phyloP scores from a whole-genome alignment of 2,329 filamentous ascomycete species.

The Ophiostoma montium region DNA sequence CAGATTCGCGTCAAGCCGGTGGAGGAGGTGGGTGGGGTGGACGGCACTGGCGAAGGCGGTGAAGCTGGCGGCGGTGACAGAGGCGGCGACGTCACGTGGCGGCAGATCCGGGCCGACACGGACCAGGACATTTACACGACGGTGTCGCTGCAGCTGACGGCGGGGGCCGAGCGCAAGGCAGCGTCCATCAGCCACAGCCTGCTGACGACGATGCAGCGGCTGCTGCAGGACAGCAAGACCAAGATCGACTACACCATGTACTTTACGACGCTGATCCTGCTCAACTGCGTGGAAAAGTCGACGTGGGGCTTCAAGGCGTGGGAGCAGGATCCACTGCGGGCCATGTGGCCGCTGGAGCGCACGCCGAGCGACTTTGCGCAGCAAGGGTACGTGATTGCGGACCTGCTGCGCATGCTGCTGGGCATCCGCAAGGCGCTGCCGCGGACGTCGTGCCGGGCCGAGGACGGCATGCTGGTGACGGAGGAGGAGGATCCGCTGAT shows the following conservation, averaged over 20 bases:
- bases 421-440: constrained; percentile 46
- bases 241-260: constrained; percentile 48
- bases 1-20: constrained; percentile 35
- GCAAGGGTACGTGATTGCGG: constrained; percentile 44
- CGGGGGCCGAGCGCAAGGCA: constrained; percentile 49
- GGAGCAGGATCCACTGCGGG: constrained; percentile 46
- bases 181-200: constrained; percentile 43
- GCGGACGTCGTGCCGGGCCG: constrained; percentile 29
- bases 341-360: constrained; percentile 46
- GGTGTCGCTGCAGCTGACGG: constrained; percentile 49
- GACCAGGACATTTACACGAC: constrained; percentile 45
- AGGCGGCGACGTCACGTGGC: constrained; percentile 16
- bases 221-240: constrained; percentile 45
- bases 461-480: constrained; percentile 34
- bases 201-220: constrained; percentile 45
- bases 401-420: constrained; percentile 46
- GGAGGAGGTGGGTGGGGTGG: background rate
- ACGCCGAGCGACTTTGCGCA: constrained; percentile 42
- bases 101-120: constrained; percentile 37
- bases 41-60: background rate
- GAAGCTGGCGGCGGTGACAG: background rate
- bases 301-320: constrained; percentile 56
- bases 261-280: constrained; percentile 45
- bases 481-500: constrained; percentile 31
- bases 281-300: constrained; percentile 53